Percentiles rank a stretch among this genome's conserved stretches.
Conservation (phyloP, 1,139 yeast genomes). For the Saccharomycopsis hybrid region DNA sequence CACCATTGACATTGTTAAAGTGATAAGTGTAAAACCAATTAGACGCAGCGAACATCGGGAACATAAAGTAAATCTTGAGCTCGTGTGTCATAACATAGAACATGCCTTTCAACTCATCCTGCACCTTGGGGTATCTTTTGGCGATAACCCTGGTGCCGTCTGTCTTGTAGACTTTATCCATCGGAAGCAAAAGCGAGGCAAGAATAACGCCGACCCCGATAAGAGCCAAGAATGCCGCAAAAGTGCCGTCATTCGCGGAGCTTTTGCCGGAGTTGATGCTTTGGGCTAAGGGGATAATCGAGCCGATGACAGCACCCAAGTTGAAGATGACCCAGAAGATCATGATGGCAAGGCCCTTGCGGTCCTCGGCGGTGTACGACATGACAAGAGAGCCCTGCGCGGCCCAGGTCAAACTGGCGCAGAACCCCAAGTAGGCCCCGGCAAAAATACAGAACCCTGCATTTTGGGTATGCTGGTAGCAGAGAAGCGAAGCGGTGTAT, state of each 20-base stretch:
- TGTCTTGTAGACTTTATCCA: constrained; percentile 42
- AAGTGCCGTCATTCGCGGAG: constrained; percentile 48
- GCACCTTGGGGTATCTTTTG: constrained; percentile 42
- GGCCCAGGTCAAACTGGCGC: constrained; percentile 55
- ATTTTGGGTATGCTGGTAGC: constrained; percentile 42
- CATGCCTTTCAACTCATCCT: constrained; percentile 40
- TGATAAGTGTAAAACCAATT: constrained; percentile 65
- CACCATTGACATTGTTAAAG: constrained; percentile 49
- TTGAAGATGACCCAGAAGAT: constrained; percentile 60
- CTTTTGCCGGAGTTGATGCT: constrained; percentile 36
- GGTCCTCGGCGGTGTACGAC: constrained; percentile 50
- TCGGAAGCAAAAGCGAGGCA: constrained; percentile 45
- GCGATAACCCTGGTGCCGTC: constrained; percentile 47
- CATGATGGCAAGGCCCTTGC: constrained; percentile 47
- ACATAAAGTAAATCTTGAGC: constrained; percentile 41
- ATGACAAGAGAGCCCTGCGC: constrained; percentile 55
- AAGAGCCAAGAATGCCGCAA: constrained; percentile 49
- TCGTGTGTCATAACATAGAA: constrained; percentile 37
- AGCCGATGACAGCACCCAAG: constrained; percentile 57
- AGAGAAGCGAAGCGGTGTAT: constrained; percentile 47
- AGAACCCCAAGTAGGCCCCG: constrained; percentile 53
- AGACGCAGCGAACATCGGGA: constrained; percentile 58
- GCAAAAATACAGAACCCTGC: constrained; percentile 51
- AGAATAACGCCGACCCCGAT: constrained; percentile 44
- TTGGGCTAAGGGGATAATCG: constrained; percentile 48